Percentiles rank a stretch among this genome's conserved stretches.
Conservation (phyloP, 768 basidiomycete species). For the Suillus subluteus region DNA sequence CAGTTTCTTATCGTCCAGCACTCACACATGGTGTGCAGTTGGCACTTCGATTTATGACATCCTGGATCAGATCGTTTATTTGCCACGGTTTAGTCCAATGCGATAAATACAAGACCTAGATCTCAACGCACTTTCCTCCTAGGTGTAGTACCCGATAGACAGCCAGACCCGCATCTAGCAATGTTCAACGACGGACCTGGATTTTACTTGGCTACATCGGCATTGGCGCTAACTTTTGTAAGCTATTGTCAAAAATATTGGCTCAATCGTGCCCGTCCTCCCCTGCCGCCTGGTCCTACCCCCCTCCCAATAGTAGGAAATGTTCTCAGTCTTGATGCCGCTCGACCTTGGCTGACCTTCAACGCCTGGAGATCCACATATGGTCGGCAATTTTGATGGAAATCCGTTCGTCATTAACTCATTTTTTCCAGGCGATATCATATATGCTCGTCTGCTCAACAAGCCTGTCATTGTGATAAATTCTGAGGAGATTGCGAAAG, state of each 20-base stretch:
- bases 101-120: too few species aligned
- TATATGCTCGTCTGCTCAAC: conserved; percentile 24
- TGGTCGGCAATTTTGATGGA: conserved; percentile 10
- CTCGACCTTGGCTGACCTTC: conserved; percentile 26
- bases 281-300: conserved; percentile 20
- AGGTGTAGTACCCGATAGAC: too few species aligned
- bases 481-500: conserved; percentile 22
- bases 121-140: too few species aligned
- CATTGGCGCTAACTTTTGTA: too few species aligned
- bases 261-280: too few species aligned
- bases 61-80: too few species aligned
- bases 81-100: too few species aligned
- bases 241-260: too few species aligned
- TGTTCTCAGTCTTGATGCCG: conserved; percentile 19
- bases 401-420: neutral
- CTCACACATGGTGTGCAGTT: too few species aligned
- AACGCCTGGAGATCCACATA: conserved; percentile 22
- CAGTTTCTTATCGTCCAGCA: too few species aligned
- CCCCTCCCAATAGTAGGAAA: conserved; percentile 23
- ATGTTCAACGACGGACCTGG: neutral
- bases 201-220: too few species aligned
- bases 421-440: conserved; percentile 21
- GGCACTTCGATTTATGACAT: too few species aligned
- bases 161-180: neutral
- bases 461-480: conserved; percentile 21